Evolutionary conservation across 176 grass and related monocot species (phyloP).

Genomic region (Melocanna baccifera): DNA sequence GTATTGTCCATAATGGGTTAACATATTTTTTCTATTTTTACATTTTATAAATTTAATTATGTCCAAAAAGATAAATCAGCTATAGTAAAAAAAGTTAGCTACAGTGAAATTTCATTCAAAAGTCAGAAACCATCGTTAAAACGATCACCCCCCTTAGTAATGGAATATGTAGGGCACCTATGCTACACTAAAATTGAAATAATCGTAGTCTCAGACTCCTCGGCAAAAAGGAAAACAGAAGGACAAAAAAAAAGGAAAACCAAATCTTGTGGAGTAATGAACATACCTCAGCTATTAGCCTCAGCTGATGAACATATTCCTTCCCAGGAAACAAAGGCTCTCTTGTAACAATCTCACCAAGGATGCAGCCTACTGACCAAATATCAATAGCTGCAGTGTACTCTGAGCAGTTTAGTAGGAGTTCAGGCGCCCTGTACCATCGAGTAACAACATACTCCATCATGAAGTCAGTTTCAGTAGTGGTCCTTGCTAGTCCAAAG

Average conservation of each 20-base stretch:
- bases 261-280: not conserved
- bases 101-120: too few relatives aligned
- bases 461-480: slow-evolving; percentile 97
- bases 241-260: not conserved
- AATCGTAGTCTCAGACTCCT: not conserved
- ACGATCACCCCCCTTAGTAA: too few relatives aligned
- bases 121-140: too few relatives aligned
- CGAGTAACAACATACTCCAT: slow-evolving; percentile 95
- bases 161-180: not conserved
- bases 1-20: too few relatives aligned
- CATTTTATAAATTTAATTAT: too few relatives aligned
- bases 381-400: slow-evolving; percentile 98
- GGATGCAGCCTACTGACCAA: slow-evolving; percentile 93
- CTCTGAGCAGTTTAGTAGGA: slow-evolving; percentile 95
- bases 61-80: too few relatives aligned
- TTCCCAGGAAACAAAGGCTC: slow-evolving; percentile 94
- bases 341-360: slow-evolving; percentile 84
- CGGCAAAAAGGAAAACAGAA: not conserved
- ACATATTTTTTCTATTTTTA: too few relatives aligned
- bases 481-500: slow-evolving; percentile 92
- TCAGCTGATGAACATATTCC: slow-evolving; percentile 93
- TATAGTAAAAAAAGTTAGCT: too few relatives aligned
- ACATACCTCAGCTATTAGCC: slow-evolving; percentile 88
- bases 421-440: slow-evolving; percentile 91
- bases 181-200: not conserved